phyloP scores from a whole-genome alignment of 805 yeast genomes.

The Kregervanrija pseudodelftensis region DNA sequence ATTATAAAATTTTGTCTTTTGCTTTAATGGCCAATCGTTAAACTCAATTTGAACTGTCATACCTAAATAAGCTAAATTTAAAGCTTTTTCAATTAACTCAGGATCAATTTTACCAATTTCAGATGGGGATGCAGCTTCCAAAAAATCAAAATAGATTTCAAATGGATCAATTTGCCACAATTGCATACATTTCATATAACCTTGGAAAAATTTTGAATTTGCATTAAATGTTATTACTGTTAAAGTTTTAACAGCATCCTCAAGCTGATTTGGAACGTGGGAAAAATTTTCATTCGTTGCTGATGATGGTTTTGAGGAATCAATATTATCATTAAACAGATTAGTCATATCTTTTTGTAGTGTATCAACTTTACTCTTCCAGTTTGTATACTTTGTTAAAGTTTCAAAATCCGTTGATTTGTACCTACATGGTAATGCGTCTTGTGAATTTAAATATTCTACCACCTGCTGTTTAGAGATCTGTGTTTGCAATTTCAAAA shows the following conservation, averaged over 20 bases:
- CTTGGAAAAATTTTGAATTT: slow-evolving; percentile 17
- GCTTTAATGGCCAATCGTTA: slow-evolving; percentile 21
- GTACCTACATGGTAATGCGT: slow-evolving; percentile 5
- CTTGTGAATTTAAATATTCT: neutral
- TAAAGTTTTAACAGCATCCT: slow-evolving; percentile 6
- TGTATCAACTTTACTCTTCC: slow-evolving; percentile 10
- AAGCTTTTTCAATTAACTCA: slow-evolving; percentile 15
- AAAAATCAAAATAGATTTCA: slow-evolving; percentile 12
- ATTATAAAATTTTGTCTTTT: slow-evolving; percentile 9
- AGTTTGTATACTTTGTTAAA: slow-evolving; percentile 8
- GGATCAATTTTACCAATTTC: slow-evolving; percentile 14
- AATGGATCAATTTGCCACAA: slow-evolving; percentile 29
- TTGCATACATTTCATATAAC: slow-evolving; percentile 22
- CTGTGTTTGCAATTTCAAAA: neutral
- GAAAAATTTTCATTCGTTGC: neutral
- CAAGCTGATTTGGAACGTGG: slow-evolving; percentile 8
- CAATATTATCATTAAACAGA: neutral
- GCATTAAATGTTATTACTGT: slow-evolving; percentile 15
- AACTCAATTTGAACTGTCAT: slow-evolving; percentile 19
- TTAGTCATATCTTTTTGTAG: slow-evolving; percentile 7
- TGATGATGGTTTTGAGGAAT: neutral
- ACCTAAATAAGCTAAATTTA: slow-evolving; percentile 19
- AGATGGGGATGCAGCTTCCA: slow-evolving; percentile 6
- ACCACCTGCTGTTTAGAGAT: slow-evolving; percentile 7
- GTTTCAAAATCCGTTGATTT: slow-evolving; percentile 11